Evolutionary conservation across 1,284 basidiomycete genomes (phyloP), one percentile per base, ranked within the genome.

Genomic region (Rhodotorula mucilaginosa): DNA sequence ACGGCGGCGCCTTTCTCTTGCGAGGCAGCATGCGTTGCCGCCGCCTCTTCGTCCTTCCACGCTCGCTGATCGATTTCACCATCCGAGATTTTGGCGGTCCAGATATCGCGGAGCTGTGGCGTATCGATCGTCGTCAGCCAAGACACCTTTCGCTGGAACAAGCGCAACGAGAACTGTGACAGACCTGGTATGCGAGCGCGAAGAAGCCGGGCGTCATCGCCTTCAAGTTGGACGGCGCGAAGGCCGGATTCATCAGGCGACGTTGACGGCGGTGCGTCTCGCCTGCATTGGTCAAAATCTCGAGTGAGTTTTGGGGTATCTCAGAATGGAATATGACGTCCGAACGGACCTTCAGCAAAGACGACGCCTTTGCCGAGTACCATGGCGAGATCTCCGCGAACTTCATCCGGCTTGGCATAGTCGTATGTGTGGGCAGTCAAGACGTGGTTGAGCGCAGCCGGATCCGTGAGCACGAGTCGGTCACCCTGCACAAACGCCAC

Each of bases 381-480:
- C 34, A 76, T 72, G 8, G 65, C 85, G 47, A 90, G 81, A 62
- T 82, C 82, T 49, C 86, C 84, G 31, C 86, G 82, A 18, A 89
- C 83, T 69, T 87, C 86, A 63, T 85, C 83, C 4, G 89, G 87
- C 78, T 89, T 90, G 31, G 87, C 87, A 78, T 87, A 90, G 44
- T 84, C 83, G 76, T 89, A 87, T 4, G 86, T 84, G 69, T 85
- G 83, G 18, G 82, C 82, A 64, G 89, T 84, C 13, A 79, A 63
- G 64, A 90, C 86, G 72, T 89, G 84, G 6, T 85, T 82, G 46
- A 90, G 80, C 0, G 89, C 88, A n/a, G 82, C 81, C 0, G 85
- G 85, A 79, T 90, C 89, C 47, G 84, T 85, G 18, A 86, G 87
- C 81, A 87, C 83, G 64, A 90, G 82, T n/a, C 87, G 81, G 23